Percentiles rank a stretch among this genome's conserved stretches.
These are phyloP conservation scores for Coemansia sp. DNA, from an alignment of 192 early-diverging fungal genomes.

Conservation along the genomic window DNA sequence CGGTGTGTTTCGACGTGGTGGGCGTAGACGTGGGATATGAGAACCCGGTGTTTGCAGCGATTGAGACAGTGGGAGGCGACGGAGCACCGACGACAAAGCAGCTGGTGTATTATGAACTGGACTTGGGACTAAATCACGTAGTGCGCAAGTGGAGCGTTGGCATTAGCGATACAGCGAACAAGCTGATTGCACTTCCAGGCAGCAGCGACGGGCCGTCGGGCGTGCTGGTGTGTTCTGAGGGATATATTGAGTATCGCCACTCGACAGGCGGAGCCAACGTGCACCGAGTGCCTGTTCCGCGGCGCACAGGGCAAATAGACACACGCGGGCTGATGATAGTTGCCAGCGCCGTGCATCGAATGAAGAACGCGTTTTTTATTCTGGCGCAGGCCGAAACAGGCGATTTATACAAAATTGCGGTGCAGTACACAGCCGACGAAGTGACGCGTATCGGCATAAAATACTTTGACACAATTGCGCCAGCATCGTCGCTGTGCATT, in stretches of 20 bases:
- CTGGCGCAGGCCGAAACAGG: constrained; percentile 89
- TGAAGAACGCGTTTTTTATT: constrained; percentile 87
- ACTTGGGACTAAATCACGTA: constrained; percentile 98
- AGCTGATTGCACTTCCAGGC: constrained; percentile 81
- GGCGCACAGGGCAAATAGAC: constrained; percentile 68
- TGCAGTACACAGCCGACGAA: constrained; percentile 67
- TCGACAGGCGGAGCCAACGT: constrained; percentile 56
- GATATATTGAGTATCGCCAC: constrained; percentile 85
- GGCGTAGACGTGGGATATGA: constrained; percentile 98
- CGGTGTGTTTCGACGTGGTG: constrained; percentile 74
- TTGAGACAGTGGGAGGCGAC: constrained; percentile 82
- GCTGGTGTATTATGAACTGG: constrained; percentile 95
- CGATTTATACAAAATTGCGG: constrained; percentile 90
- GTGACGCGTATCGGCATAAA: constrained; percentile 77
- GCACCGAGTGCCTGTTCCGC: constrained; percentile 76
- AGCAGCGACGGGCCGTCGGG: constrained; percentile 90
- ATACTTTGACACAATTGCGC: constrained; percentile 95
- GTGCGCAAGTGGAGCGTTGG: constrained; percentile 92
- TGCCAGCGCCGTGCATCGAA: constrained; percentile 82
- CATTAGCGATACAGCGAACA: constrained; percentile 71
- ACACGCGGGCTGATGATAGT: constrained; percentile 76
- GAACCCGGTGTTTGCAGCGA: constrained; percentile 94
- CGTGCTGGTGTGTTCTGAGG: constrained; percentile 93
- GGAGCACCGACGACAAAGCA: constrained; percentile 64
- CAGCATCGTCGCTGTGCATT: constrained; percentile 74